Evolutionary conservation across 495 filamentous ascomycete genomes (phyloP).

Genomic region (Parmelia sp.): DNA sequence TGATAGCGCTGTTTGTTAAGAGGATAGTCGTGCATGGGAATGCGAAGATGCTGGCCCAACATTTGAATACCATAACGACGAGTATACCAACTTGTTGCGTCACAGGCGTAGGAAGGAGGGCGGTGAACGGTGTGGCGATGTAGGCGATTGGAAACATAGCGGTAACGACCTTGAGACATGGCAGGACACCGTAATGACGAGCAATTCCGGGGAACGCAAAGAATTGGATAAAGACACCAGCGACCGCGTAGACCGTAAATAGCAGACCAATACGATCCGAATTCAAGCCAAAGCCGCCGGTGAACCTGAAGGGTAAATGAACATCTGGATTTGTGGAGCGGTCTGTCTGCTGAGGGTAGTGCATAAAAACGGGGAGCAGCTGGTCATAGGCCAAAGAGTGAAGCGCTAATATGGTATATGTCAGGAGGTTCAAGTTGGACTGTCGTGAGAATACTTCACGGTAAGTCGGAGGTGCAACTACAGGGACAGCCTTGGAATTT

Average conservation of each 20-base stretch:
- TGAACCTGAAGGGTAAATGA: conserved; percentile 68
- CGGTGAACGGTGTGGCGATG: conserved; percentile 65
- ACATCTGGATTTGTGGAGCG: conserved; percentile 50
- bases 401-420: conserved; percentile 68
- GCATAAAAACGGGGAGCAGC: conserved; percentile 73
- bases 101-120: conserved; percentile 37
- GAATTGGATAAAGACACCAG: conserved; percentile 72
- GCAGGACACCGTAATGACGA: conserved; percentile 61
- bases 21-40: conserved; percentile 88
- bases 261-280: conserved; percentile 68
- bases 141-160: conserved; percentile 65
- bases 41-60: conserved; percentile 64
- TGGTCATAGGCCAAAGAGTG: conserved; percentile 77
- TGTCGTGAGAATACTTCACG: conserved; percentile 67
- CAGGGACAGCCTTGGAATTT: conserved; percentile 20
- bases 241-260: conserved; percentile 66
- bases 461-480: conserved; percentile 43
- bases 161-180: conserved; percentile 55
- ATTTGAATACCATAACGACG: conserved; percentile 59
- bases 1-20: conserved; percentile 76
- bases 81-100: conserved; percentile 40
- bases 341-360: conserved; percentile 54
- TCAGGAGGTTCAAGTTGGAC: conserved; percentile 65
- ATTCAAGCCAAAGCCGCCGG: conserved; percentile 67
- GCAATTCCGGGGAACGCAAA: conserved; percentile 67